Evolutionary conservation across 2,329 filamentous ascomycete species (phyloP).

Genomic region (Fusarium chaquense): DNA sequence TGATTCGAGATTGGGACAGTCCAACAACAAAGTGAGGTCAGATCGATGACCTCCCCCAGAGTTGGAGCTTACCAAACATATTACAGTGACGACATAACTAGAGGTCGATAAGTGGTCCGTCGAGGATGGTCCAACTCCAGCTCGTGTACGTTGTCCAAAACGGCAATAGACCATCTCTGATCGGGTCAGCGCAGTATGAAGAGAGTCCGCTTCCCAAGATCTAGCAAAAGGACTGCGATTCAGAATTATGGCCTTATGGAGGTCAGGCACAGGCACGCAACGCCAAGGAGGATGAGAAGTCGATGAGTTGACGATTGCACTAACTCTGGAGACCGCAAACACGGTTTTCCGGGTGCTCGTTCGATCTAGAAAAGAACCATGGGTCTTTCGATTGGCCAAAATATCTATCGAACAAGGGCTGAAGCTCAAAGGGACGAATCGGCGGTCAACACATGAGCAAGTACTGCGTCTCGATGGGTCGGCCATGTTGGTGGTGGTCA

Average conservation of each 20-base stretch:
- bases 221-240: not conserved
- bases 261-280: slow-evolving; percentile 23
- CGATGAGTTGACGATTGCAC: slow-evolving; percentile 12
- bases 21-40: slow-evolving; percentile 44
- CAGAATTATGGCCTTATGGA: slow-evolving; percentile 18
- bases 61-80: slow-evolving; percentile 23
- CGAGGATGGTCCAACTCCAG: slow-evolving; percentile 21
- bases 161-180: slow-evolving; percentile 18
- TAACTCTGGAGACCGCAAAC: slow-evolving; percentile 3
- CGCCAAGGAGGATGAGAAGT: slow-evolving; percentile 10
- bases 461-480: slow-evolving; percentile 40
- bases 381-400: slow-evolving; percentile 35
- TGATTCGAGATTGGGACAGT: slow-evolving; percentile 24
- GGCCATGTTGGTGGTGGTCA: slow-evolving; percentile 28
- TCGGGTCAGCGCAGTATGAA: slow-evolving; percentile 1
- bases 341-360: slow-evolving; percentile 11
- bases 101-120: slow-evolving; percentile 22
- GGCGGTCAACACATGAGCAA: slow-evolving; percentile 42
- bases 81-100: slow-evolving; percentile 26
- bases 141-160: slow-evolving; percentile 30
- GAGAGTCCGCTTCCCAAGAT: not conserved
- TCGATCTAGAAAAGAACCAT: slow-evolving; percentile 10
- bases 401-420: slow-evolving; percentile 22
- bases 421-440: slow-evolving; percentile 36
- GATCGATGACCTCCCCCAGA: slow-evolving; percentile 21